phyloP scores from a whole-genome alignment of 2,329 filamentous ascomycete species.

The Fusarium mundagurra region DNA sequence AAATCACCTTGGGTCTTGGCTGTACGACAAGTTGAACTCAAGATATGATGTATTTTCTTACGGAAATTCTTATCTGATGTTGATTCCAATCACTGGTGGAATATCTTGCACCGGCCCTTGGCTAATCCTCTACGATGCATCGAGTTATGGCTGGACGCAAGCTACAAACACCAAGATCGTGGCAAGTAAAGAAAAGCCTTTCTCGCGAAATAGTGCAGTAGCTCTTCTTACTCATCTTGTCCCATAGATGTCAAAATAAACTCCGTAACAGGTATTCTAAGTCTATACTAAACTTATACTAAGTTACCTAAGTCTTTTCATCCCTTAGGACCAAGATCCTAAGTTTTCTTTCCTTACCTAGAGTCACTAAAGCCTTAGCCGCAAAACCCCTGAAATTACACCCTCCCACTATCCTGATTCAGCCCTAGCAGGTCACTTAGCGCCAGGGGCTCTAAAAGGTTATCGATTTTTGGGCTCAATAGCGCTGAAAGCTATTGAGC shows the following conservation, averaged over 20 bases:
- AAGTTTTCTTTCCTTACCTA: no score
- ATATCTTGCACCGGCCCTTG: accelerated
- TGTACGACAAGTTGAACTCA: no score
- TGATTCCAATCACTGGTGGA: background rate
- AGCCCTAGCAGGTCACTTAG: background rate
- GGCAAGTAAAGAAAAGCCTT: no score
- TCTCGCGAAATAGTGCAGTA: no score
- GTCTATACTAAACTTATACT: no score
- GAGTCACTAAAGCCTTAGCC: background rate
- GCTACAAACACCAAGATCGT: background rate
- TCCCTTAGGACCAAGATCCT: no score
- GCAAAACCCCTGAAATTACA: background rate
- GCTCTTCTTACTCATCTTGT: no score
- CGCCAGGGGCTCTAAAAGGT: background rate
- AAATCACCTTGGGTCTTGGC: no score
- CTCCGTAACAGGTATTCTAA: no score
- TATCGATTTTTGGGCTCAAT: background rate
- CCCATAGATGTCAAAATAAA: no score
- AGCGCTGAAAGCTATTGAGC: background rate
- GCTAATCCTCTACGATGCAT: background rate
- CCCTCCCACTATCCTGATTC: background rate
- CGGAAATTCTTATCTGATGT: background rate
- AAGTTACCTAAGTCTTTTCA: no score
- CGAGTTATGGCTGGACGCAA: background rate
- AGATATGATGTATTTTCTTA: background rate